Percentiles rank a stretch among this genome's conserved stretches.
These are phyloP conservation scores for Xylaria sp. DNA, from an alignment of 2,329 filamentous ascomycete species.

Conservation along the genomic window DNA sequence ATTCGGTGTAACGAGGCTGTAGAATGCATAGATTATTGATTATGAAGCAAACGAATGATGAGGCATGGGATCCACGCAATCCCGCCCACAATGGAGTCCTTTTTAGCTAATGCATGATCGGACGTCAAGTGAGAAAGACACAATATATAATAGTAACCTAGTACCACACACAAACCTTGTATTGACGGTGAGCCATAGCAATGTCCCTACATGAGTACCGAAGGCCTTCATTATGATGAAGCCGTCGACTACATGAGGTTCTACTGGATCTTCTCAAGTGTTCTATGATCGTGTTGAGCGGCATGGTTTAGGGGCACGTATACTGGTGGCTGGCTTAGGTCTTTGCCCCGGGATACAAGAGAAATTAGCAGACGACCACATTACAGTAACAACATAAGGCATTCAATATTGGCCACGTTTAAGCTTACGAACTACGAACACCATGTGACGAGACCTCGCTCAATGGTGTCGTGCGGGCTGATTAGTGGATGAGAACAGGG, in stretches of 20 bases:
- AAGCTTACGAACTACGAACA: not conserved
- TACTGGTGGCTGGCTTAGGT: not conserved
- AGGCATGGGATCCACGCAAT: not conserved
- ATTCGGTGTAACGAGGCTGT: slow-evolving; percentile 6
- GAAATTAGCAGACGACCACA: not conserved
- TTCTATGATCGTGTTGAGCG: not conserved
- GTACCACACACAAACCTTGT: not conserved
- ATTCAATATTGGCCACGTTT: not conserved
- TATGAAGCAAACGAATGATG: slow-evolving; percentile 17
- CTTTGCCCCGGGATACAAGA: not conserved
- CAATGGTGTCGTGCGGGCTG: not conserved
- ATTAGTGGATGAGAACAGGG: slow-evolving; percentile 7
- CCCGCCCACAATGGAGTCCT: not conserved
- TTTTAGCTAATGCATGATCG: not conserved
- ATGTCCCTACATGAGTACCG: no score
- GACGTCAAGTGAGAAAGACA: not conserved
- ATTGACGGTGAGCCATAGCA: no score
- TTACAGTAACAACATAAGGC: no score
- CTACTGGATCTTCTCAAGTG: not conserved
- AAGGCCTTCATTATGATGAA: no score
- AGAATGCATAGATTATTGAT: slow-evolving; percentile 12
- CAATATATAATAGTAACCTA: not conserved
- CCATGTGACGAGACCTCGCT: not conserved
- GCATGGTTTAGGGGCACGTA: not conserved
- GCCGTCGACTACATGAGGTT: not conserved